Evolutionary conservation across 192 early-diverging fungal species (phyloP).

Genomic region (Entomortierella parvispora): DNA sequence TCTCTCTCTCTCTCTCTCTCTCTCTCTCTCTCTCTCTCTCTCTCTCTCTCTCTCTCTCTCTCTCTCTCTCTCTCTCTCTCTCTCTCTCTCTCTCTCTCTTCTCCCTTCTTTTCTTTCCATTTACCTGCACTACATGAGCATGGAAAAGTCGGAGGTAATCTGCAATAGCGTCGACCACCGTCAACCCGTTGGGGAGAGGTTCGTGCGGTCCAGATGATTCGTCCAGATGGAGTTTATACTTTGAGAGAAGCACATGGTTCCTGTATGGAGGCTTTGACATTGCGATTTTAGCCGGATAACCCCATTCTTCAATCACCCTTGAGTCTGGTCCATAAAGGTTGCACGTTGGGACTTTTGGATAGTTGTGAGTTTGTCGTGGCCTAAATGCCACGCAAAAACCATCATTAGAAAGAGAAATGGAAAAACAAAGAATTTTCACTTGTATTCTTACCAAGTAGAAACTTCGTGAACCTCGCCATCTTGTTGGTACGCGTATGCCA

Average conservation of each 20-base stretch:
- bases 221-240: conserved; percentile 64
- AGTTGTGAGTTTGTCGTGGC: conserved; percentile 62
- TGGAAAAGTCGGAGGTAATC: conserved; percentile 65
- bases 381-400: not conserved
- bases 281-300: conserved; percentile 57
- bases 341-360: conserved; percentile 59
- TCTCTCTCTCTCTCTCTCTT: no score
- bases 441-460: conserved; percentile 41
- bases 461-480: conserved; percentile 60
- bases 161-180: conserved; percentile 58
- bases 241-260: conserved; percentile 57
- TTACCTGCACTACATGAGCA: conserved; percentile 55
- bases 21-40: no score
- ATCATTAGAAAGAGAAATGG: not conserved
- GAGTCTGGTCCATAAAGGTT: conserved; percentile 57
- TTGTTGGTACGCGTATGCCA: conserved; percentile 60
- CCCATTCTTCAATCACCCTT: conserved; percentile 57
- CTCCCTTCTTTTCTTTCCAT: not conserved
- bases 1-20: no score
- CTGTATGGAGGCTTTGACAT: conserved; percentile 57
- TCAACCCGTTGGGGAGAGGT: conserved; percentile 57
- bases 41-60: no score
- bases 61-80: no score
- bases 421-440: not conserved
- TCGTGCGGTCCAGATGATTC: conserved; percentile 53